Evolutionary conservation across 2,329 filamentous ascomycete species (phyloP), one percentile per base, ranked within the genome.

Genomic region (Sphaerulina musiva): DNA sequence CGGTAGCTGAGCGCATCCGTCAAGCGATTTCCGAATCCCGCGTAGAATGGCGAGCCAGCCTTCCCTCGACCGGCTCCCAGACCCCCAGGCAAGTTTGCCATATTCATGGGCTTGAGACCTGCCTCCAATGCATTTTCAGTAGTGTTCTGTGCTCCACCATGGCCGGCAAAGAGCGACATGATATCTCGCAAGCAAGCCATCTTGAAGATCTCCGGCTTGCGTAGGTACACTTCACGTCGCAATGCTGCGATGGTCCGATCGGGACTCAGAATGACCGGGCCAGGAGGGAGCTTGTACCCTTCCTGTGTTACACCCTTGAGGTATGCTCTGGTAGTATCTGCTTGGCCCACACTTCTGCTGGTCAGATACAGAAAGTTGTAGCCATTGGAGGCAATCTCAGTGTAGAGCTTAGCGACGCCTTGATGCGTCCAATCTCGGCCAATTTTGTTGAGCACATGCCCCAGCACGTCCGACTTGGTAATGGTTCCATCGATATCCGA

Each of bases 311-410:
- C 89, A 26, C 91, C 90, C 55, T 91, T 86, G 2, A 98, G 78
- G 69, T 98, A 98, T 0, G 89, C 82, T 54, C 93, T 79, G 1
- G 93, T 98, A 0, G 78, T 90, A 71, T 98, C 93, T 12, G 93
- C 88, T 71, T 95, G 91, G 0, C 93, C 95, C 44, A 97, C 91
- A 11, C 89, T 93, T 48, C 93, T 85, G 69, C 88, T 95, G 0
- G 93, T 98, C 44, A 98, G 80, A 69, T 98, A 98, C 81, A 98
- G 90, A 68, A 98, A 95, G 70, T 98, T 97, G 78, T 97, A 98
- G 6, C 93, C 93, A 66, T 98, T 98, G 64, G 86, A 84, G 1
- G 85, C 84, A 62, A 98, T 98, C 63, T 98, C 95, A 46, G 87
- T 93, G 73, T 97, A 98, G 7, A 98, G 79, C 74, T 98, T 98